Percentiles rank a stretch among this genome's conserved stretches.
phyloP scores from a whole-genome alignment of 2,329 filamentous ascomycete species.

The Talaromyces sp. region DNA sequence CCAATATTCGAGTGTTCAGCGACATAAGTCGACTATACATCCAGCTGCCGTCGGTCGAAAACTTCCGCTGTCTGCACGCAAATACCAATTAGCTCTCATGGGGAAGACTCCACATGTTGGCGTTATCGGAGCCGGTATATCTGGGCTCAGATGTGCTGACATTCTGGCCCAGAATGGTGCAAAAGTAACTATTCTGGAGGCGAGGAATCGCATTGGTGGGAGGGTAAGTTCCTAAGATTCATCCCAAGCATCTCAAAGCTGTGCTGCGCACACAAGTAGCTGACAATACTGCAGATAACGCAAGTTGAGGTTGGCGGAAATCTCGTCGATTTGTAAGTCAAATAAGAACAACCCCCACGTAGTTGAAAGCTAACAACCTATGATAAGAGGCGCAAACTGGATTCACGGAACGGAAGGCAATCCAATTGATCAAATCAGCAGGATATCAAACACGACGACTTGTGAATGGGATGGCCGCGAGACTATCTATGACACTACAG shows the following conservation, averaged over 20 bases:
- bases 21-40: background rate
- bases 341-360: background rate
- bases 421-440: conserved; percentile 54
- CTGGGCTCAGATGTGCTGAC: conserved; percentile 56
- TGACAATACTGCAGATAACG: conserved; percentile 37
- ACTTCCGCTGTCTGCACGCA: conserved; percentile 11
- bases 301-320: conserved; percentile 47
- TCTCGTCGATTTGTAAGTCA: conserved; percentile 51
- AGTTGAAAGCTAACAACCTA: conserved; percentile 16
- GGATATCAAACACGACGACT: conserved; percentile 46
- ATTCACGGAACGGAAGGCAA: conserved; percentile 59
- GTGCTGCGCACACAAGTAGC: background rate
- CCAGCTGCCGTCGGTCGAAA: conserved; percentile 15
- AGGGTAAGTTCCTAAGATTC: conserved; percentile 39
- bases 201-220: conserved; percentile 54
- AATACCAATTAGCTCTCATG: conserved; percentile 23
- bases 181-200: conserved; percentile 57
- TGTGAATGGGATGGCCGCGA: conserved; percentile 51
- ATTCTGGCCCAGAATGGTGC: conserved; percentile 52
- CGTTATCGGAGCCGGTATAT: conserved; percentile 56
- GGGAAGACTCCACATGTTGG: conserved; percentile 48
- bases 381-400: conserved; percentile 57
- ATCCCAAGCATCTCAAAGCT: too few species aligned
- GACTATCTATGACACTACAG: conserved; percentile 45
- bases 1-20: conserved; percentile 6